Evolutionary conservation across 164 flowering plant genomes (phyloP).

Genomic region (Liquidambar formosana): DNA sequence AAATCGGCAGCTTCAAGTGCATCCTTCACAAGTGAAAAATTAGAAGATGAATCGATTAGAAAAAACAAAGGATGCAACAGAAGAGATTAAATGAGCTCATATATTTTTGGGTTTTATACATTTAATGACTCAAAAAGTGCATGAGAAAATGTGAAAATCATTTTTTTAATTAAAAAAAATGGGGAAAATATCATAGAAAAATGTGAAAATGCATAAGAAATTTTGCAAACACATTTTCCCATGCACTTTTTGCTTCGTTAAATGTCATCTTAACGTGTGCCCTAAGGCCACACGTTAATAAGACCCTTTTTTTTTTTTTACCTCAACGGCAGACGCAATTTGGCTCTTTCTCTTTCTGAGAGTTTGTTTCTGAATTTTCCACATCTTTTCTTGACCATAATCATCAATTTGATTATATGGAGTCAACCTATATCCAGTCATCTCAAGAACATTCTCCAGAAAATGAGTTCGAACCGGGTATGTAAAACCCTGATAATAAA

Average conservation of each 20-base stretch:
- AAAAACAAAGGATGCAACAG: neutral
- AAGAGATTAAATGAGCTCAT: neutral
- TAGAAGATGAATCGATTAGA: neutral
- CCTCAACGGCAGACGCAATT: slow-evolving; percentile 90
- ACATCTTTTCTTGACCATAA: slow-evolving; percentile 84
- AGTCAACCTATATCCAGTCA: slow-evolving; percentile 78
- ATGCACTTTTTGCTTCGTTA: too few species aligned
- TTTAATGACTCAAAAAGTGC: too few species aligned
- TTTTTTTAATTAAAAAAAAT: too few species aligned
- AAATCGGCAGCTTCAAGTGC: slow-evolving; percentile 72
- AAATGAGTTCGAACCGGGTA: slow-evolving; percentile 86
- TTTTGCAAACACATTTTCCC: too few species aligned
- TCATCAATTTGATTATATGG: slow-evolving; percentile 87
- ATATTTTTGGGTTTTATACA: too few species aligned
- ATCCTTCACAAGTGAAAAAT: slow-evolving; percentile 45
- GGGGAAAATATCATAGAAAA: too few species aligned
- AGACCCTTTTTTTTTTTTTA: too few species aligned
- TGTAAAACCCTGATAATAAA: slow-evolving; percentile 79
- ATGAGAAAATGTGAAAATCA: too few species aligned
- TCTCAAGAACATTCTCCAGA: slow-evolving; percentile 82
- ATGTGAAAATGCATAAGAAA: too few species aligned
- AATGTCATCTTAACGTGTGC: too few species aligned
- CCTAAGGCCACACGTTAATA: too few species aligned
- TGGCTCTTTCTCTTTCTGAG: slow-evolving; percentile 81
- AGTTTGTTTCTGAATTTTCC: slow-evolving; percentile 92